Base-by-base conservation (phyloP, 768 basidiomycete species). In the Porpolomopsis calyptriformis region DNA sequence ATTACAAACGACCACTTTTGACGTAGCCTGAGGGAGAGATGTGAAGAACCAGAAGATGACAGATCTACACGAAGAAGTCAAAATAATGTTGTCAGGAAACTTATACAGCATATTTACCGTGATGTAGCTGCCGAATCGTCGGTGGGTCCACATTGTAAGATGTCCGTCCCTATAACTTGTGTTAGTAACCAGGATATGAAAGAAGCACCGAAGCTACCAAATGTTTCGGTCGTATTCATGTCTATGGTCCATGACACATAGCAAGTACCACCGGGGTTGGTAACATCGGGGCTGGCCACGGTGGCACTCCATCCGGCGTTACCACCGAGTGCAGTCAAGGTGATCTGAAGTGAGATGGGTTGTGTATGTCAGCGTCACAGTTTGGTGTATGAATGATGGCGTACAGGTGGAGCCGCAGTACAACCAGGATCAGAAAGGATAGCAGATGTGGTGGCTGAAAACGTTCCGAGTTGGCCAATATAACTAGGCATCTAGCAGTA, bases 1-100 rank as follows among this genome's bases (percentile, higher is more conserved):
- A 18, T 49, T 62, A 57, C 77, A 78, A 42, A 74, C 60, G 6
- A 70, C 69, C 4, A 71, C 70, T 20, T 71, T 68, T 2, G 70
- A 64, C 42, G 48, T 52, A 1, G 67, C 55, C 19, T 53, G 42
- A n/a, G 72, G 68, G 11, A 59, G 49, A 36, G 2, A 45, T 37
- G 61, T 62, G 58, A 77, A 76, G 57, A 76, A 74, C 77, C 76
- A 80, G 55, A 78, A 77, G 20, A 75, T 63, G 14, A 74, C 64
- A 0, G 76, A 73, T 12, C 60, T 66, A 33, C 72, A 74, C 36
- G 69, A 59, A 14, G 58, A n/a, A n/a, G 52, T 22, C 18, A 39
- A 39, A 4, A 4, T 39, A 14, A 3, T 18, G 4, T 62, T 58
- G 4, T 23, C 16, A 4, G 23, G 19, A 39, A 38, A 7, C 36